Conservation (phyloP, 1,284 basidiomycete species). For the Marasmius tenuissimus region DNA sequence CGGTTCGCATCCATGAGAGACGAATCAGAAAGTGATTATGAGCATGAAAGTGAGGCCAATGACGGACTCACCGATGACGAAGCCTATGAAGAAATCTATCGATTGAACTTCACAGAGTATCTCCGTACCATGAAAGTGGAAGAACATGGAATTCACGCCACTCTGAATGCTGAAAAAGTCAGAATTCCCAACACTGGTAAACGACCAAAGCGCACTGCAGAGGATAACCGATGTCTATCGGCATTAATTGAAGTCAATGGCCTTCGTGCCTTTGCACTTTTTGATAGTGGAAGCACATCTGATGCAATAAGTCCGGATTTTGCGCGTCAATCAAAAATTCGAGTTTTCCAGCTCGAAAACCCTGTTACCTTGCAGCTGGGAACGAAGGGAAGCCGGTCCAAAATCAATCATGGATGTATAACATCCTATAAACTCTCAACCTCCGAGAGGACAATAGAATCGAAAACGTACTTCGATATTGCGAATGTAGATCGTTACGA, state of each 20-base stretch:
- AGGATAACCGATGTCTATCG: slow-evolving; percentile 6
- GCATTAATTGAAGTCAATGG: slow-evolving; percentile 18
- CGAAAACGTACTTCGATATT: slow-evolving; percentile 13
- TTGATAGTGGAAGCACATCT: slow-evolving; percentile 23
- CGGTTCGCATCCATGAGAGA: background rate
- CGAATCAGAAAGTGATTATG: background rate
- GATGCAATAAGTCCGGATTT: slow-evolving; percentile 22
- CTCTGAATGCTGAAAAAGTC: background rate
- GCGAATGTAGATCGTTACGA: slow-evolving; percentile 18
- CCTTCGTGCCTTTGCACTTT: slow-evolving; percentile 13
- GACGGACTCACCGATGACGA: background rate
- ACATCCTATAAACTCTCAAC: background rate
- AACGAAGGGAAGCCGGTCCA: too few relatives aligned
- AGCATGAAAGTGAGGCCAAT: background rate
- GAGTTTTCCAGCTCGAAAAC: slow-evolving; percentile 14
- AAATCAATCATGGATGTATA: too few relatives aligned
- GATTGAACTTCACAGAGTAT: background rate
- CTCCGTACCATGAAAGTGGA: background rate
- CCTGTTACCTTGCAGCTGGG: too few relatives aligned
- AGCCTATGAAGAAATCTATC: background rate
- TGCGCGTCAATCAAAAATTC: slow-evolving; percentile 6
- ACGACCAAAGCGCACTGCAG: background rate
- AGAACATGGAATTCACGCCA: background rate
- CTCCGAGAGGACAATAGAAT: background rate
- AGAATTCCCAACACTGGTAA: background rate